Evolutionary conservation across 2,329 filamentous ascomycete species (phyloP).

Genomic region (Stachybotrys chartarum): DNA sequence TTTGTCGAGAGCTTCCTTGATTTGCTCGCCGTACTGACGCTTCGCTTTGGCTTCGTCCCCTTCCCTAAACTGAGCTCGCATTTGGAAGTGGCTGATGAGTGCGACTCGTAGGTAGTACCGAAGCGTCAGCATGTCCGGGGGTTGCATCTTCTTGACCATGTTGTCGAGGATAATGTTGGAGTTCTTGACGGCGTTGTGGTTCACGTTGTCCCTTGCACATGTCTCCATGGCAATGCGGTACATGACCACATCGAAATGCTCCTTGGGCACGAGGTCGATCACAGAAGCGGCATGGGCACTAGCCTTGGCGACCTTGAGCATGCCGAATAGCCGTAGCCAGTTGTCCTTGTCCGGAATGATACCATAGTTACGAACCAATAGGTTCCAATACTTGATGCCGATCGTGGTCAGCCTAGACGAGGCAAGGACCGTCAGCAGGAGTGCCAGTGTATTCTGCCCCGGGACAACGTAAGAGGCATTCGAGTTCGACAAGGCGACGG

Average conservation of each 20-base stretch:
- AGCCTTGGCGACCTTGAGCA: constrained; percentile 58
- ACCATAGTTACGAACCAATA: constrained; percentile 54
- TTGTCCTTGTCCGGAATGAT: constrained; percentile 67
- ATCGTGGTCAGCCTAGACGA: constrained; percentile 51
- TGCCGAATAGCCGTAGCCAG: constrained; percentile 59
- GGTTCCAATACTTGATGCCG: constrained; percentile 73
- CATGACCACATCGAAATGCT: constrained; percentile 39
- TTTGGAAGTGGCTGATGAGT: constrained; percentile 35
- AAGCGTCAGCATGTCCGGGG: constrained; percentile 44
- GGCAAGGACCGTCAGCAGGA: constrained; percentile 59
- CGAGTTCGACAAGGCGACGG: constrained; percentile 1
- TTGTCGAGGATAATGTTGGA: constrained; percentile 58
- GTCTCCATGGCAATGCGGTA: constrained; percentile 68
- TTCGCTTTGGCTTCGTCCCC: constrained; percentile 27
- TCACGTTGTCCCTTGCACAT: constrained; percentile 71
- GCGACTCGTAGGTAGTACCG: constrained; percentile 51
- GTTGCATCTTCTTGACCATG: constrained; percentile 40
- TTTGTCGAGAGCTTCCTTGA: constrained; percentile 40
- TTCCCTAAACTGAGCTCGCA: constrained; percentile 22
- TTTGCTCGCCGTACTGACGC: constrained; percentile 40
- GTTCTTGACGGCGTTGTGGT: constrained; percentile 58
- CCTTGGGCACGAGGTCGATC: constrained; percentile 46
- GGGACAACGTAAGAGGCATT: constrained; percentile 32
- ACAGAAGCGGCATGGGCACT: constrained; percentile 54
- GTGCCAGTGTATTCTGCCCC: constrained; percentile 54